These are phyloP conservation scores for Russula brevipes DNA, from an alignment of 768 basidiomycete species.

Conservation along the genomic window DNA sequence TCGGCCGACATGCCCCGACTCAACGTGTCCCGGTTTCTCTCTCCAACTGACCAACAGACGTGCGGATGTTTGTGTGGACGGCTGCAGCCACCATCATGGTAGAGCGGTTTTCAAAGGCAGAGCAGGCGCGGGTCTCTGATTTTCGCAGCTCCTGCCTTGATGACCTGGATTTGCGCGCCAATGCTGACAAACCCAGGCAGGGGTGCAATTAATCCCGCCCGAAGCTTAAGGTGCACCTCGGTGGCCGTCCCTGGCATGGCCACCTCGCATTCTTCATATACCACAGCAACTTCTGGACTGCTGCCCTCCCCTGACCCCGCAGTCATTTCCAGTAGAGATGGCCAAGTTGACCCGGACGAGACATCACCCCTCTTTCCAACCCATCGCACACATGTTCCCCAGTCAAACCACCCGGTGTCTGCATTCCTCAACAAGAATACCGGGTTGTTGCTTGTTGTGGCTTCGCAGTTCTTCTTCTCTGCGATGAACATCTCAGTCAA, in stretches of 20 bases:
- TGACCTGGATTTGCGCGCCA: neutral
- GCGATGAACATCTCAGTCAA: constrained; percentile 62
- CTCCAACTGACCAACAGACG: too few relatives aligned
- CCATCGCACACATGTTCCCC: too few relatives aligned
- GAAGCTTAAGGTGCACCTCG: too few relatives aligned
- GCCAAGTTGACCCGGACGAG: neutral
- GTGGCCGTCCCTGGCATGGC: neutral
- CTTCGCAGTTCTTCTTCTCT: constrained; percentile 55
- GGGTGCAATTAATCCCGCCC: too few relatives aligned
- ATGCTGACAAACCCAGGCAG: neutral
- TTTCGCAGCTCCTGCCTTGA: too few relatives aligned
- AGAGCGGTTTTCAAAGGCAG: too few relatives aligned
- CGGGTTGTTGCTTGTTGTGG: constrained; percentile 55
- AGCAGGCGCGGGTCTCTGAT: too few relatives aligned
- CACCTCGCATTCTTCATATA: constrained; percentile 30
- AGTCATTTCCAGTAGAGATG: neutral
- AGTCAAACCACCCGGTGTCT: neutral
- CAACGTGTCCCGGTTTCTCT: too few relatives aligned
- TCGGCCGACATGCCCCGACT: too few relatives aligned
- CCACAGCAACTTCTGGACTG: constrained; percentile 18
- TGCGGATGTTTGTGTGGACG: too few relatives aligned
- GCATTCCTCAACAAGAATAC: constrained; percentile 37
- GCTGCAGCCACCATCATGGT: too few relatives aligned
- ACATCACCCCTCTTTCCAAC: neutral
- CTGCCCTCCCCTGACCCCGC: neutral